A percentile compares a stretch with the other conserved stretches of the same genome.
These are phyloP conservation scores for Leptodontidium sp. DNA, from an alignment of 2,329 filamentous ascomycete species.

Conservation along the genomic window DNA sequence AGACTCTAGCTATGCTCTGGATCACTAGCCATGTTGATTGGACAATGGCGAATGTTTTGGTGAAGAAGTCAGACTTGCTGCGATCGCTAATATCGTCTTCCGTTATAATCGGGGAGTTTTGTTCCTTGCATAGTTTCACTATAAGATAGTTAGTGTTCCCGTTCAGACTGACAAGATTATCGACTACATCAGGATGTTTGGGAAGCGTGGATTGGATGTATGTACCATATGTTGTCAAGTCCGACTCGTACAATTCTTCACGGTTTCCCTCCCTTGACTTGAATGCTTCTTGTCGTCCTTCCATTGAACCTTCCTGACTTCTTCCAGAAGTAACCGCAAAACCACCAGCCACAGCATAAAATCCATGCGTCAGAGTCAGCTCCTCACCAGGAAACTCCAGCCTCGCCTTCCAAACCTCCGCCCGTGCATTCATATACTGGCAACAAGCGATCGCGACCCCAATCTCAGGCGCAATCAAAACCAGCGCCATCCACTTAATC, in stretches of 20 bases:
- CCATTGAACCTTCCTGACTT: not conserved
- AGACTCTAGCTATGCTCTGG: slow-evolving; percentile 12
- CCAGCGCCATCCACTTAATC: not conserved
- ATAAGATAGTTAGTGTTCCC: not conserved
- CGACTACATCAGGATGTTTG: too few relatives aligned
- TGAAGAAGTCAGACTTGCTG: slow-evolving; percentile 18
- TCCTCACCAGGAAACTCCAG: not conserved
- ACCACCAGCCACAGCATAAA: slow-evolving; percentile 1
- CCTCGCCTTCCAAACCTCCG: not conserved
- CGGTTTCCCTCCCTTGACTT: not conserved
- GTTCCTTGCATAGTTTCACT: not conserved
- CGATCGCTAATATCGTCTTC: slow-evolving; percentile 13
- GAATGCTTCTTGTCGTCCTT: not conserved
- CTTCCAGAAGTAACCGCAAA: not conserved
- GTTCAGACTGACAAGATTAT: too few relatives aligned
- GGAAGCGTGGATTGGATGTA: too few relatives aligned
- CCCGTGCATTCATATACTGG: not conserved
- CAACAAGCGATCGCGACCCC: not conserved
- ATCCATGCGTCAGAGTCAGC: slow-evolving; percentile 1
- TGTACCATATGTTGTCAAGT: not conserved
- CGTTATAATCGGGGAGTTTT: not conserved
- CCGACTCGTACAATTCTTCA: not conserved
- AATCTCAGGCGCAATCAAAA: not conserved
- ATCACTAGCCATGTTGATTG: slow-evolving; percentile 13
- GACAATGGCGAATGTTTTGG: slow-evolving; percentile 11